These are phyloP conservation scores for Panaeolus cyanescens DNA, from an alignment of 768 basidiomycete species.

Conservation along the genomic window DNA sequence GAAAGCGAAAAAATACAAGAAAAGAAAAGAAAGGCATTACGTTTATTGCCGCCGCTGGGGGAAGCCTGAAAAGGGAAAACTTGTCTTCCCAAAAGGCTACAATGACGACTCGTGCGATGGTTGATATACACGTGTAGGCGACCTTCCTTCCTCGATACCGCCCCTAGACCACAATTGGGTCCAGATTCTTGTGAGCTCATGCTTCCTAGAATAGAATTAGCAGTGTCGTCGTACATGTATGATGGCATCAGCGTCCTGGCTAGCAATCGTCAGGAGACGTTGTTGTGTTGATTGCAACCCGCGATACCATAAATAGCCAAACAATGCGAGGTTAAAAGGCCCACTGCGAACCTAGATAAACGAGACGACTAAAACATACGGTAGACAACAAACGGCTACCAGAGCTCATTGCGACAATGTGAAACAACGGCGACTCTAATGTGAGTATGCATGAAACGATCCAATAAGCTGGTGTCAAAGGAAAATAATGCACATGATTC, in stretches of 20 bases:
- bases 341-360: conserved; percentile 1
- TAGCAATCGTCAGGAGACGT: conserved; percentile 1
- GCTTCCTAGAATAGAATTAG: not conserved
- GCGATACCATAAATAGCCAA: not conserved
- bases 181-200: not conserved
- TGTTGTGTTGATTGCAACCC: not conserved
- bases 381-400: not conserved
- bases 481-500: not conserved
- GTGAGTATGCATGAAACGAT: not conserved
- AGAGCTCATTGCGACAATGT: not conserved
- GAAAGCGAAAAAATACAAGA: not conserved
- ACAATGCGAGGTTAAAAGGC: not conserved
- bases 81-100: conserved; percentile 2
- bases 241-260: not conserved
- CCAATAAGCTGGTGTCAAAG: not conserved
- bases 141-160: not conserved
- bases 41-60: conserved; percentile 3
- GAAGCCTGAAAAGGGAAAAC: conserved; percentile 2
- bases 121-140: not conserved
- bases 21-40: conserved; percentile 3
- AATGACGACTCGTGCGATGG: not conserved
- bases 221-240: not conserved
- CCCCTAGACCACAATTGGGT: not conserved
- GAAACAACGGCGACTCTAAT: not conserved
- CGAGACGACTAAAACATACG: conserved; percentile 2